Evolutionary conservation across 345 rosid genomes (phyloP).

Genomic region (Brassica incana): DNA sequence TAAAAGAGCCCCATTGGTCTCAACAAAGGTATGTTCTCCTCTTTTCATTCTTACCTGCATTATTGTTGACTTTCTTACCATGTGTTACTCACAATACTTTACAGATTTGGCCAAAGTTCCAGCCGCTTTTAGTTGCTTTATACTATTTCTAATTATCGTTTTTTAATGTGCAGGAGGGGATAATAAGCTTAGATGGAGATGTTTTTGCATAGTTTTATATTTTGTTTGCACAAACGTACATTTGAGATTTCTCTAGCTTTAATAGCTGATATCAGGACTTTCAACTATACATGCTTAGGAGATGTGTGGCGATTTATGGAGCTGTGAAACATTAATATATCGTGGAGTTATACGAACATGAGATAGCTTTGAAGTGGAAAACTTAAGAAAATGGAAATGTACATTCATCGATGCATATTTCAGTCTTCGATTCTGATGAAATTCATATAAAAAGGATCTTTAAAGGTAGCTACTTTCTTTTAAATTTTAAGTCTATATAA

Average conservation of each 20-base stretch:
- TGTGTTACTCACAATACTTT: not conserved
- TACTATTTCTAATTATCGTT: not conserved
- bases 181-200: not conserved
- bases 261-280: conserved; percentile 58
- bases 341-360: conserved; percentile 83
- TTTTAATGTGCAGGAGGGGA: not conserved
- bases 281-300: conserved; percentile 77
- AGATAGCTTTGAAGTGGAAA: conserved; percentile 70
- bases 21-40: not conserved
- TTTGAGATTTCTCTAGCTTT: conserved; percentile 58
- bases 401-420: conserved; percentile 45
- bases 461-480: conserved; percentile 50
- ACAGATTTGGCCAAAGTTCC: not conserved
- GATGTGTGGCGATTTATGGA: conserved; percentile 77
- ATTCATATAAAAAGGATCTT: conserved; percentile 70
- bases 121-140: not conserved
- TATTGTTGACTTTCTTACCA: not conserved
- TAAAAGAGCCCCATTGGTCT: not conserved
- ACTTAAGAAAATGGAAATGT: conserved; percentile 56
- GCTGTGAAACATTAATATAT: conserved; percentile 73
- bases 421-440: conserved; percentile 80
- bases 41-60: not conserved
- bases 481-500: too few species aligned
- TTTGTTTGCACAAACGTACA: too few species aligned
- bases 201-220: too few species aligned